A percentile compares a stretch with the other conserved stretches of the same genome.
These are phyloP conservation scores for Puccinia coronata DNA, from an alignment of 1,284 basidiomycete species.

Conservation along the genomic window DNA sequence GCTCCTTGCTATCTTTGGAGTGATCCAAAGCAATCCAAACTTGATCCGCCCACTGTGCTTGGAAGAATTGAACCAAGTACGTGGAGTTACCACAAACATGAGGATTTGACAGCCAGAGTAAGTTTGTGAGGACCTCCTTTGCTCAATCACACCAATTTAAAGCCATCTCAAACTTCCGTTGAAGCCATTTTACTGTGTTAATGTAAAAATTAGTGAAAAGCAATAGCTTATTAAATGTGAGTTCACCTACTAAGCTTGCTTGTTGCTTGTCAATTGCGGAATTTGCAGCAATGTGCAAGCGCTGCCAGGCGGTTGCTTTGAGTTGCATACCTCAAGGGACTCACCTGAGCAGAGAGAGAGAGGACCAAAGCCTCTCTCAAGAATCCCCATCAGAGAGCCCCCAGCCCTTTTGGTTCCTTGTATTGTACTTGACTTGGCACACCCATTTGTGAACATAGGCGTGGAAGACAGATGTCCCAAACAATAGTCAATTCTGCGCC, in stretches of 20 bases:
- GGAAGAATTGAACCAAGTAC: background rate
- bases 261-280: background rate
- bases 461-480: constrained; percentile 14
- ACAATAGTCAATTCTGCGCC: background rate
- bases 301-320: background rate
- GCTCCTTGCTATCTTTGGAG: no score
- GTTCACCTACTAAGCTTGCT: background rate
- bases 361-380: background rate
- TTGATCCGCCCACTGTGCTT: background rate
- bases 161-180: no score
- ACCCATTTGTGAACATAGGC: constrained; percentile 14
- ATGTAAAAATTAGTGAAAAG: no score
- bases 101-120: background rate
- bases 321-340: constrained; percentile 29
- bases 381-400: constrained; percentile 2
- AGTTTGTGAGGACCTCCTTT: background rate
- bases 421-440: constrained; percentile 8
- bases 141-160: background rate
- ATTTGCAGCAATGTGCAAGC: background rate
- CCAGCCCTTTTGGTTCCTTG: background rate
- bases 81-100: background rate
- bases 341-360: background rate
- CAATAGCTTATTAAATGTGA: no score
- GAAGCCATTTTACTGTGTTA: no score
- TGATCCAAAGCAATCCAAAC: background rate